Evolutionary conservation across 441 rosid genomes (phyloP), one percentile per base, ranked within the genome.

Genomic region (Jatropha podagrica): DNA sequence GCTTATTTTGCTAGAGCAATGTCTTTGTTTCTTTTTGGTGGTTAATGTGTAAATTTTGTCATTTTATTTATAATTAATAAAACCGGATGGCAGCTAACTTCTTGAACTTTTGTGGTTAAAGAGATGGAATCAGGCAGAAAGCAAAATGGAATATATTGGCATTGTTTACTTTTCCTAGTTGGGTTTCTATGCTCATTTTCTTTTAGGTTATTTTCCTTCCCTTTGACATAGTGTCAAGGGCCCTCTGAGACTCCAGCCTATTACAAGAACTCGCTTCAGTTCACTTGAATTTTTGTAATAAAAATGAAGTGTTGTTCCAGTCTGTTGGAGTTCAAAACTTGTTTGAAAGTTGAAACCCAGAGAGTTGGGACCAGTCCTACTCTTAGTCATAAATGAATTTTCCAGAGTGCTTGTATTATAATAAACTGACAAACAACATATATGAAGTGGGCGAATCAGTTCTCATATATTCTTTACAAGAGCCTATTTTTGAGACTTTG

Each of bases 1-100:
- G 74, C 72, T 49, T 67, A 32, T 56, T 42, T 44, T 32, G 51
- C 49, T n/a, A 40, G 64, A 40, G 27, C 69, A 23, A 60, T 66
- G 20, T 15, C 58, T 27, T 68, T 23, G 10, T 42, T 76, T 69
- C 61, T 74, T 4, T 63, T 40, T 1, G 49, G 54, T 73, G 48
- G 20, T 13, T 56, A 17, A 52, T 49, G 37, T 77, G 58, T 59
- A 58, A 51, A 38, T 32, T 32, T 18, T 27, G 46, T 13, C 38
- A 37, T 51, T 65, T 65, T 17, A 7, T n/a, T 38, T 15, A 20
- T 46, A 7, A 41, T 32, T 59, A 27, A 11, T 60, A 5, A 17
- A 7, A 13, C 8, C 59, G 11, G 49, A 37, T 37, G 27, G 38
- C 61, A 48, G n/a, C 60, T 48, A 72, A 27, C 48, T 15, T 72